Evolutionary conservation across 1,139 yeast species (phyloP), one percentile per base, ranked within the genome.

Genomic region (Petasospora fabianii): DNA sequence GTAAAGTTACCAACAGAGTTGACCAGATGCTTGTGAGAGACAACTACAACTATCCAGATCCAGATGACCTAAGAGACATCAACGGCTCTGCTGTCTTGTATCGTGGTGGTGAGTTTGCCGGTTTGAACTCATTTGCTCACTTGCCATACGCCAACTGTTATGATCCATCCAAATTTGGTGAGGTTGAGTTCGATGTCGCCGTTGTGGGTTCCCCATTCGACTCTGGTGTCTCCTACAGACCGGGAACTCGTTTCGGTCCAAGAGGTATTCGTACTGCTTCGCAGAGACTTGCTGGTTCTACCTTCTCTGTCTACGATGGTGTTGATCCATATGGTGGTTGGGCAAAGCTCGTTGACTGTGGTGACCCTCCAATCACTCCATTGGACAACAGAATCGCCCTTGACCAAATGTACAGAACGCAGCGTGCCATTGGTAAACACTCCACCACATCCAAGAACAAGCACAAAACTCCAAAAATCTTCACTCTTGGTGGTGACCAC

Each of bases 221-320:
- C 49, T 73, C 80, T 1, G 81, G 80, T 12, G 71, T 70, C 2
- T 69, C 80, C 3, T 77, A 73, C 51, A 61, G 82, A 44, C 77
- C 82, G 1, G 82, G 83, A n/a, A 77, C 83, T 13, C 59, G 83
- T 41, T 77, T 77, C 61, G 83, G 81, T 3, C 82, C 83, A 6
- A 59, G 75, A 41, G 78, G 80, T 17, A 74, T 77, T 30, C 59
- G 83, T 49, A 64, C 71, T 20, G 81, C 80, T 4, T 72, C 80
- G 5, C 77, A 75, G 53, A 65, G 82, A 57, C 68, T 68, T 47
- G 77, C 75, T 43, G 73, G 70, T 35, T 59, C 27, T n/a, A 39
- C 63, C 2, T 53, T 54, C 42, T 44, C 49, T 16, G 51, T 48
- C 10, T 63, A 60, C 40, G 76, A 77, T 22, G 64, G 67, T 42